phyloP scores from a whole-genome alignment of 75 land plant genomes.

The Azolla pinnata region DNA sequence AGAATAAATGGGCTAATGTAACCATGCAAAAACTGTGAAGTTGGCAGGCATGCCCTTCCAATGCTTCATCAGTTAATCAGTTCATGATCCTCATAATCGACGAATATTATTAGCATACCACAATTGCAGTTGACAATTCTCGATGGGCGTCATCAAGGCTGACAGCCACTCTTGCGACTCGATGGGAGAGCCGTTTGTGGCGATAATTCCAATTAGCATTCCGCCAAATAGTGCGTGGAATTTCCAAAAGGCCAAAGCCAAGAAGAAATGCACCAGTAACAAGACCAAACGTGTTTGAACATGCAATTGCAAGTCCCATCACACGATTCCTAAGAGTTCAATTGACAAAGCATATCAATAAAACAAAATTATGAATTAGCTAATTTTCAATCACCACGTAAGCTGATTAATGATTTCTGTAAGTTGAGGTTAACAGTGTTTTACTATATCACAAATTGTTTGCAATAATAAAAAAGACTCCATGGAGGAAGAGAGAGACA shows the following conservation, averaged over 20 bases:
- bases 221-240: conserved; percentile 92
- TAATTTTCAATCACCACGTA: too few species aligned
- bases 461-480: too few species aligned
- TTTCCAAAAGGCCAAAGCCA: conserved; percentile 93
- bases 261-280: conserved; percentile 99
- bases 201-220: conserved; percentile 87
- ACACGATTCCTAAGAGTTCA: conserved; percentile 42
- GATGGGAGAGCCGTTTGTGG: conserved; percentile 83
- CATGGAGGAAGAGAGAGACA: too few species aligned
- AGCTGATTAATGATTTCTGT: neutral
- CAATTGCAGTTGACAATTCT: conserved; percentile 94
- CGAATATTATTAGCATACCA: conserved; percentile 49
- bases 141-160: conserved; percentile 99
- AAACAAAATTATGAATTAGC: too few species aligned
- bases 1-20: conserved; percentile 6
- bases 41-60: neutral
- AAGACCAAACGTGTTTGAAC: conserved; percentile 95
- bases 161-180: conserved; percentile 83
- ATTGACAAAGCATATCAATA: too few species aligned
- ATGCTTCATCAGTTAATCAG: neutral
- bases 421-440: neutral
- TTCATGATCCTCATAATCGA: too few species aligned
- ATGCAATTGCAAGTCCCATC: conserved; percentile 87
- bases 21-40: neutral
- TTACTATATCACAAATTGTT: too few species aligned